phyloP scores from a whole-genome alignment of 768 basidiomycete species.

The Suillus discolor region DNA sequence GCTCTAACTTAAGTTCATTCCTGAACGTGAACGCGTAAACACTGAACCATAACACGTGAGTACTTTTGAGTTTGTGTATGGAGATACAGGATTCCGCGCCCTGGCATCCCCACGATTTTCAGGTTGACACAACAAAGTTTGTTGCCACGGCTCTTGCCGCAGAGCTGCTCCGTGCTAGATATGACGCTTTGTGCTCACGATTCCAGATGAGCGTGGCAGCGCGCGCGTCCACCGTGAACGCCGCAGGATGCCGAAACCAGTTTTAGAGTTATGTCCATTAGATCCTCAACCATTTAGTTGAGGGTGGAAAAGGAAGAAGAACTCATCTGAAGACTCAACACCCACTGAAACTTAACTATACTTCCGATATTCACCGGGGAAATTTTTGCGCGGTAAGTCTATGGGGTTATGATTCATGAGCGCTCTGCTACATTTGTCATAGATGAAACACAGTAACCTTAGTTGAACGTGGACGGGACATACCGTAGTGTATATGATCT shows the following conservation, averaged over 20 bases:
- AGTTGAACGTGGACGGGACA: neutral
- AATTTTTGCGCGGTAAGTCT: neutral
- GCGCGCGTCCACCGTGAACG: neutral
- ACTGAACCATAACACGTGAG: constrained; percentile 1
- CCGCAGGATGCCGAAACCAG: neutral
- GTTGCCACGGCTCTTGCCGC: constrained; percentile 1
- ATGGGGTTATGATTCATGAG: neutral
- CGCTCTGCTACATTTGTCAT: neutral
- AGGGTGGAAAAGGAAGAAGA: neutral
- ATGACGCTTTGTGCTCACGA: neutral
- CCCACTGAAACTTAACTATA: neutral
- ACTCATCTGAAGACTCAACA: neutral
- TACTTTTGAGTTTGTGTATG: neutral
- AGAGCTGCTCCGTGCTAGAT: neutral
- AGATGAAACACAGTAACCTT: neutral
- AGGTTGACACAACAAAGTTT: neutral
- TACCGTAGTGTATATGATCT: neutral
- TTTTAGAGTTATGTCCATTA: constrained; percentile 2
- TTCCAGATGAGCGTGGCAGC: neutral
- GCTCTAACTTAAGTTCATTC: constrained; percentile 1
- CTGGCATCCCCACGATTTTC: neutral
- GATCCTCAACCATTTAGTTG: neutral
- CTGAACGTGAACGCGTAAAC: neutral
- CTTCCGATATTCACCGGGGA: neutral
- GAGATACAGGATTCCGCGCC: neutral